Conservation (phyloP, 225 moss, liverwort and hornwort genomes). For the Bryum argenteum region DNA sequence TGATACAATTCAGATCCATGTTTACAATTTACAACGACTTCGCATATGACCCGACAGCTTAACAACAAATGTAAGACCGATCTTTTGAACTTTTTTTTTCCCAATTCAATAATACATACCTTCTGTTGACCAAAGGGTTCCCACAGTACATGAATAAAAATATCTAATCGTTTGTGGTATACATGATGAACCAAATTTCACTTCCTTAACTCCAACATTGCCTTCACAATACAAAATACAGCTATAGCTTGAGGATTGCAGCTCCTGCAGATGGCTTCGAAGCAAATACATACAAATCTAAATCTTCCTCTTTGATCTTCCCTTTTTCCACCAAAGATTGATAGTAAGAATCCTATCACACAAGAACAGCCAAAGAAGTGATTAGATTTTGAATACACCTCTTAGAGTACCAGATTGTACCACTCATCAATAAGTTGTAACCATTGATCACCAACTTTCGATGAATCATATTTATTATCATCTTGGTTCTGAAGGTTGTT, state of each 20-base stretch:
- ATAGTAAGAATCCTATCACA: slow-evolving; percentile 69
- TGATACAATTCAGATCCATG: too few relatives aligned
- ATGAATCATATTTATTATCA: background rate
- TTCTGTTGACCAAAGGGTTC: too few relatives aligned
- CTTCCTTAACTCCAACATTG: background rate
- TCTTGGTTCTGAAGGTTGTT: background rate
- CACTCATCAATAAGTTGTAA: too few relatives aligned
- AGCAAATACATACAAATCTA: slow-evolving; percentile 72
- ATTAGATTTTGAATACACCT: background rate
- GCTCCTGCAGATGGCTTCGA: slow-evolving; percentile 92
- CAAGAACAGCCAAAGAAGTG: background rate
- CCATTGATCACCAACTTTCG: background rate
- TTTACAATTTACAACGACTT: too few relatives aligned
- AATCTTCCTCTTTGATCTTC: slow-evolving; percentile 58
- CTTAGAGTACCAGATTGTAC: background rate
- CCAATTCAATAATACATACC: too few relatives aligned
- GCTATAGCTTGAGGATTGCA: slow-evolving; percentile 57
- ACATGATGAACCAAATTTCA: background rate
- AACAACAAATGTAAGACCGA: too few relatives aligned
- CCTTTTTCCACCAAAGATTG: slow-evolving; percentile 62
- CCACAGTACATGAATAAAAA: background rate
- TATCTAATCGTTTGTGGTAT: background rate
- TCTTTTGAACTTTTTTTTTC: too few relatives aligned
- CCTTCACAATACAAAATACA: background rate
- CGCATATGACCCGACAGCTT: too few relatives aligned